phyloP scores from a whole-genome alignment of 495 filamentous ascomycete species.

The Gamarada debralockiae region DNA sequence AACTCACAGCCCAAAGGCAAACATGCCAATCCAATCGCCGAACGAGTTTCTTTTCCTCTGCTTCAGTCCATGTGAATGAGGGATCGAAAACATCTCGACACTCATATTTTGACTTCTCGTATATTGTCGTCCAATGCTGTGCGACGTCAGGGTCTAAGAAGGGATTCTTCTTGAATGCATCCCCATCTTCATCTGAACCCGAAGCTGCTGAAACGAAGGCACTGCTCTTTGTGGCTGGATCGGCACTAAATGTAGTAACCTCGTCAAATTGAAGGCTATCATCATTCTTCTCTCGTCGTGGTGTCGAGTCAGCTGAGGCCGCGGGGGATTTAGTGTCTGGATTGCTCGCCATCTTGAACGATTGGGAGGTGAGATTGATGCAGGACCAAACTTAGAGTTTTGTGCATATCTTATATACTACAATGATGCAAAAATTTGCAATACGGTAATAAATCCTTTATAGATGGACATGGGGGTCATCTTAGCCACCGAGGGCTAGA shows the following conservation, averaged over 20 bases:
- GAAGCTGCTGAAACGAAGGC: not conserved
- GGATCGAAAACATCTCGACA: slow-evolving; percentile 71
- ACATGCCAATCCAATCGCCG: slow-evolving; percentile 51
- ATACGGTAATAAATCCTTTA: too few relatives aligned
- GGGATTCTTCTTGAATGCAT: slow-evolving; percentile 4
- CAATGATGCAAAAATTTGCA: too few relatives aligned
- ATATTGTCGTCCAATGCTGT: slow-evolving; percentile 6
- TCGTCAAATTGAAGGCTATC: slow-evolving; percentile 6
- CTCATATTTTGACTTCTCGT: slow-evolving; percentile 46
- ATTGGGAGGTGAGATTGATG: not conserved
- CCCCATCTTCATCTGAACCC: slow-evolving; percentile 15
- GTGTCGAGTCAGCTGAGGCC: not conserved
- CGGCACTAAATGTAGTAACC: slow-evolving; percentile 1
- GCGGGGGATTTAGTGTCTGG: not conserved
- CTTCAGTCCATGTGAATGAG: slow-evolving; percentile 61
- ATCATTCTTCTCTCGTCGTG: not conserved
- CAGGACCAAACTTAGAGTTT: not conserved
- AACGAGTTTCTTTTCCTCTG: slow-evolving; percentile 65
- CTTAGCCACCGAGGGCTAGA: too few relatives aligned
- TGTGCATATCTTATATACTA: too few relatives aligned
- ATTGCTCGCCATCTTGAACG: not conserved
- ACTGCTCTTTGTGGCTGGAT: not conserved
- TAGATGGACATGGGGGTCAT: too few relatives aligned
- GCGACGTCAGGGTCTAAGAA: slow-evolving; percentile 23
- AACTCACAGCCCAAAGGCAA: slow-evolving; percentile 41